Evolutionary conservation across 2,329 filamentous ascomycete species (phyloP).

Genomic region (Harringtonia lauricola): DNA sequence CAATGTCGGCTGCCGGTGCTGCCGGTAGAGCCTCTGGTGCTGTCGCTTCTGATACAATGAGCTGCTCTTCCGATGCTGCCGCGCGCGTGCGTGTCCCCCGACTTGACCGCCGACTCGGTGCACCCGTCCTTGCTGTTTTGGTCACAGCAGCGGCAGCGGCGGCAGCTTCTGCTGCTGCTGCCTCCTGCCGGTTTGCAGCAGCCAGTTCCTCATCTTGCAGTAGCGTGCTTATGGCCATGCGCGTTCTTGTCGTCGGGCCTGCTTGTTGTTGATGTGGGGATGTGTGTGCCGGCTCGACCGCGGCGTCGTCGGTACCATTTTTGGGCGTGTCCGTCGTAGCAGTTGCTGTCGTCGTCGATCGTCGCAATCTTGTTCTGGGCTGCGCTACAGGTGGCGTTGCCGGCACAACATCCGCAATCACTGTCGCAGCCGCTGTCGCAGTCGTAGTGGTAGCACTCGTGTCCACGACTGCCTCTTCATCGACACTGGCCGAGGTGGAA

Average conservation of each 20-base stretch:
- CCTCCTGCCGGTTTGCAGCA: neutral
- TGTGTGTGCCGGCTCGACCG: neutral
- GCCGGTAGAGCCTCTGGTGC: neutral
- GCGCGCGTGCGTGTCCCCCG: neutral
- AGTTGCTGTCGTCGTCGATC: neutral
- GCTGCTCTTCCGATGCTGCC: neutral
- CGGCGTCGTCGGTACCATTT: neutral
- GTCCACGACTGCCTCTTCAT: no score
- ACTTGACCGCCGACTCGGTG: neutral
- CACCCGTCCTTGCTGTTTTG: neutral
- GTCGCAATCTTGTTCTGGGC: neutral
- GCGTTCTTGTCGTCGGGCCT: conserved; percentile 8
- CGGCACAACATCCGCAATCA: neutral
- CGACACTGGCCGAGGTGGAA: no score
- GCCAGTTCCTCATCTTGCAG: neutral
- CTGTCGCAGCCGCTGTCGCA: neutral
- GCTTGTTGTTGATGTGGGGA: neutral
- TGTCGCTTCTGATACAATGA: neutral
- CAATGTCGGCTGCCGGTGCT: neutral
- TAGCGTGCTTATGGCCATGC: conserved; percentile 8
- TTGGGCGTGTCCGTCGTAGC: neutral
- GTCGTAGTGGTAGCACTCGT: no score
- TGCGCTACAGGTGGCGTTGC: neutral
- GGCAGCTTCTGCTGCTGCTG: neutral
- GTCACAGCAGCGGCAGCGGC: neutral